Conservation (phyloP, 2,329 filamentous ascomycete genomes). For the Aspergillus sp. region DNA sequence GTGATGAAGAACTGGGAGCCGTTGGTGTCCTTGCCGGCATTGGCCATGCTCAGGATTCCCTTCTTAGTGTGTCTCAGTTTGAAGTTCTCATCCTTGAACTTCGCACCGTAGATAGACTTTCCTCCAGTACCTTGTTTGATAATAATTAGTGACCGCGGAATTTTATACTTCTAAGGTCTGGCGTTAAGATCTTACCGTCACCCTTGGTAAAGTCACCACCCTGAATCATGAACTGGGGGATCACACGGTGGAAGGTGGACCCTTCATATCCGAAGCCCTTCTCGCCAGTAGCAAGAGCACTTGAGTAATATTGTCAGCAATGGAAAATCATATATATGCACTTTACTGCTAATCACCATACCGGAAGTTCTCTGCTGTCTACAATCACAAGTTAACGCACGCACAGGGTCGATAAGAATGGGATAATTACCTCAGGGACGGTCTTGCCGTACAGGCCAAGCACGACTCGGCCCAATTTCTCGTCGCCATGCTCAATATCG, state of each 20-base stretch:
- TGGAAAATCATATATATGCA: background rate
- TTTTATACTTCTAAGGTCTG: background rate
- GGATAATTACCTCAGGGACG: slow-evolving; percentile 56
- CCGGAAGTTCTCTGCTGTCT: slow-evolving; percentile 67
- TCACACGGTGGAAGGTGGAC: slow-evolving; percentile 68
- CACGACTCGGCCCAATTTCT: slow-evolving; percentile 60
- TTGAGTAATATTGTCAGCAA: slow-evolving; percentile 20
- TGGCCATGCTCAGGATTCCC: slow-evolving; percentile 66
- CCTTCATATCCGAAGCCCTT: slow-evolving; percentile 68
- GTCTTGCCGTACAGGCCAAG: slow-evolving; percentile 69
- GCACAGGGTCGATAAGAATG: background rate
- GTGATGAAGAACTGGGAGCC: slow-evolving; percentile 70
- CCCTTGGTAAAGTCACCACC: slow-evolving; percentile 67
- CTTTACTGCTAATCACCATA: slow-evolving; percentile 24
- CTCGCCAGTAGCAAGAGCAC: slow-evolving; percentile 64
- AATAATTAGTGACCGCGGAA: background rate
- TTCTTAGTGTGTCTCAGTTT: slow-evolving; percentile 68
- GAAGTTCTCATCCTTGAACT: slow-evolving; percentile 71
- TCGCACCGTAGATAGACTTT: slow-evolving; percentile 66
- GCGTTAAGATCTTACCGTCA: slow-evolving; percentile 46
- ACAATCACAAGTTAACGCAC: slow-evolving; percentile 3
- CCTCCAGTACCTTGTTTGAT: slow-evolving; percentile 58
- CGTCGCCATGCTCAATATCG: slow-evolving; percentile 64
- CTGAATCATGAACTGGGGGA: slow-evolving; percentile 71
- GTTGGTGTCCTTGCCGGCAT: slow-evolving; percentile 64